Base-by-base conservation (phyloP, 164 flowering plant species). In the Sedum album region DNA sequence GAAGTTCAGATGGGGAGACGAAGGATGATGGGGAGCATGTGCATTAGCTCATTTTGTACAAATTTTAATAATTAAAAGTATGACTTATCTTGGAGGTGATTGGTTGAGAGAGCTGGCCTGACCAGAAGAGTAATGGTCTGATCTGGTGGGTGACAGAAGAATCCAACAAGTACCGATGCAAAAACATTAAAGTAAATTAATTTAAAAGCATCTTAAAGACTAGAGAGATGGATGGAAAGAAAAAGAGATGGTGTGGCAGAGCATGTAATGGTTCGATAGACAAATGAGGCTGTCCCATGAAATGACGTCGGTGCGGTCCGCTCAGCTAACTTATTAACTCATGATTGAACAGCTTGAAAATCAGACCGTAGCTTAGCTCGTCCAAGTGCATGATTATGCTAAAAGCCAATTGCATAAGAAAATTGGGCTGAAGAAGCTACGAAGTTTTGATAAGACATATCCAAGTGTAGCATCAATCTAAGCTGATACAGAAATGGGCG, bases 121-220 rank as follows among this genome's bases (percentile, higher is more conserved):
- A 26, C 60, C 31, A 23, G 60, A 55, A 11, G 13, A 23, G 30
- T 55, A 10, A 55, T 23, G 55, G 23, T 49, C 9, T 20, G 55
- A 25, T 49, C 55, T 49, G 55, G 25, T 20, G 17, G 60, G 60
- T 55, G 60, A 55, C 60, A 55, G 60, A 55, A 55, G 60, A 55
- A 55, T 55, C 60, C 28, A 55, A 55, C 60, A 55, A 55, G 60
- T 55, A 21, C 60, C 60, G 60, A 55, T 55, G 60, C 30, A 55
- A 23, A 25, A 11, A 11, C 4, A 11, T 44, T 0, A 9, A 44
- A 44, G 15, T 14, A 3, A 0, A 15, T 13, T 4, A 11, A 14
- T 44, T 13, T 44, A 44, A 13, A 44, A 13, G 11, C 15, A 17
- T 44, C 15, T 44, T 44, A 44, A 44, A 17, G 20, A 44, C 17